Conservation (phyloP, 108 stramenopile genomes). For the Conticribra guillardii region DNA sequence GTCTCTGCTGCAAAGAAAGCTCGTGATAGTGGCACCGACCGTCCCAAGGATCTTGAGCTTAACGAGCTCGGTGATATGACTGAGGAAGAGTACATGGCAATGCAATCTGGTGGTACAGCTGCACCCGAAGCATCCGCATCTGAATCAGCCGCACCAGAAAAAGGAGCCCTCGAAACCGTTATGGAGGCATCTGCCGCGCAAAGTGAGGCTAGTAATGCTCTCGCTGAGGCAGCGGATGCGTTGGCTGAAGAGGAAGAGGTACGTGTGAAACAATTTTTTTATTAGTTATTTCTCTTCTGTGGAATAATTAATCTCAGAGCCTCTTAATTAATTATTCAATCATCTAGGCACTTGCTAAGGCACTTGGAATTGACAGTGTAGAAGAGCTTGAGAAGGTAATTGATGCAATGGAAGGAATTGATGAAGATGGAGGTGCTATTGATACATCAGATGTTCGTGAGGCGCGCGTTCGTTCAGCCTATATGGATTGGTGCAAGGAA, state of each 20-base stretch:
- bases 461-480: constrained; percentile 82
- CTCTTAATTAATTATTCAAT: constrained; percentile 5
- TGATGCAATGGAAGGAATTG: constrained; percentile 80
- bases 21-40: constrained; percentile 57
- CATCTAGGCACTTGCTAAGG: constrained; percentile 64
- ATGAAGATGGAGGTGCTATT: constrained; percentile 65
- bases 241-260: constrained; percentile 86
- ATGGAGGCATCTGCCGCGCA: constrained; percentile 74
- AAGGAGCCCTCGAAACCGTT: constrained; percentile 66
- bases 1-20: constrained; percentile 78
- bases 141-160: constrained; percentile 31
- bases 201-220: constrained; percentile 69
- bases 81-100: constrained; percentile 73
- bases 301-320: constrained; percentile 9
- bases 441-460: constrained; percentile 80
- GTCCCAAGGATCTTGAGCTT: constrained; percentile 62
- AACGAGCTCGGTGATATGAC: constrained; percentile 86
- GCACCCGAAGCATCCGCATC: constrained; percentile 3
- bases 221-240: constrained; percentile 84
- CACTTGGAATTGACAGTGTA: constrained; percentile 76
- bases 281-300: too few species aligned
- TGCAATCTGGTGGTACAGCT: constrained; percentile 41
- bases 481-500: constrained; percentile 87
- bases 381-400: constrained; percentile 83
- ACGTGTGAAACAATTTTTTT: constrained; percentile 42